Evolutionary conservation across 768 basidiomycete species (phyloP).

Genomic region (Mrakia frigida): DNA sequence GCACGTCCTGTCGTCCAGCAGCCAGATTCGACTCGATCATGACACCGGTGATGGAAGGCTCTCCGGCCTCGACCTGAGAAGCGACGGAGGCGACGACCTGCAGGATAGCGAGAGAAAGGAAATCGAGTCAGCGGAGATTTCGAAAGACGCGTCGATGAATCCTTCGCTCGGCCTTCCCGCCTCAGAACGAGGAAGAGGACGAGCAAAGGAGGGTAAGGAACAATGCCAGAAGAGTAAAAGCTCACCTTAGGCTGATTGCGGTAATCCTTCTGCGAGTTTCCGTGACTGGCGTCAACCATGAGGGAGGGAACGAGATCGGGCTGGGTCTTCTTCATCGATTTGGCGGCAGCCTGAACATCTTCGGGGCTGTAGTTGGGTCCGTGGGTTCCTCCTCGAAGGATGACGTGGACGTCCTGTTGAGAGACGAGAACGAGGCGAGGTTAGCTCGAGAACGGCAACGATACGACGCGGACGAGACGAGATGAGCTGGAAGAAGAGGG

Average conservation of each 20-base stretch:
- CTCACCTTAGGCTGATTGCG: slow-evolving; percentile 71
- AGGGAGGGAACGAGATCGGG: slow-evolving; percentile 53
- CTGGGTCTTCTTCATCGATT: slow-evolving; percentile 61
- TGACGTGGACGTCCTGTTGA: slow-evolving; percentile 76
- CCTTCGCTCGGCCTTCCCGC: too few relatives aligned
- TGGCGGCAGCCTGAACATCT: slow-evolving; percentile 61
- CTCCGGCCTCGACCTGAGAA: slow-evolving; percentile 66
- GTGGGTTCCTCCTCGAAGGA: slow-evolving; percentile 83
- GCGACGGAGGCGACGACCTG: slow-evolving; percentile 63
- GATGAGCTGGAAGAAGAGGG: too few relatives aligned
- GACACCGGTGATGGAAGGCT: slow-evolving; percentile 73
- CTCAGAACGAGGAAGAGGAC: not conserved
- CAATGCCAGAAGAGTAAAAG: slow-evolving; percentile 30
- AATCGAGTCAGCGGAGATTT: not conserved
- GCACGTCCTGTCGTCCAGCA: slow-evolving; percentile 84
- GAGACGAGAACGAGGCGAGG: not conserved
- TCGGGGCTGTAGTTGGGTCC: slow-evolving; percentile 84
- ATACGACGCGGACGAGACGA: not conserved
- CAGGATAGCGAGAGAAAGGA: not conserved
- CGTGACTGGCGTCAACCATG: slow-evolving; percentile 61
- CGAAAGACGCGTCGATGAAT: too few relatives aligned
- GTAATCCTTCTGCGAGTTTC: slow-evolving; percentile 94
- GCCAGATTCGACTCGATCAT: slow-evolving; percentile 97
- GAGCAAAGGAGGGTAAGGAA: not conserved
- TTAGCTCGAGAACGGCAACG: not conserved